These are phyloP conservation scores for Amanita pseudoporphyria DNA, from an alignment of 768 basidiomycete genomes.

Conservation along the genomic window DNA sequence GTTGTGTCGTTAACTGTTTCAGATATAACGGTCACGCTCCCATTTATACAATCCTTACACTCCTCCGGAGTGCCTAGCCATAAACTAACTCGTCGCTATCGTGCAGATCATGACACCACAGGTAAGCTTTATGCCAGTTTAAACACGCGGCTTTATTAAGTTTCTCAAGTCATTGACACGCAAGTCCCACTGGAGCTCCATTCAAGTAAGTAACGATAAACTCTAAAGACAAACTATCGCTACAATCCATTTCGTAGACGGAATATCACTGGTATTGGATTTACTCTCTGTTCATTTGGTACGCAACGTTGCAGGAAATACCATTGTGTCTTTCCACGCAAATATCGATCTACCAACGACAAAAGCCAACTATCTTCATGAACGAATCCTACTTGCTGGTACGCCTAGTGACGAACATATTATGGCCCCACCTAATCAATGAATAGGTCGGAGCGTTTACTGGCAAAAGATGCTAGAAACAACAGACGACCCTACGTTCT, in stretches of 20 bases:
- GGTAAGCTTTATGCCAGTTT: neutral
- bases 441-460: constrained; percentile 32
- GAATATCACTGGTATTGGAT: constrained; percentile 31
- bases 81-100: no score
- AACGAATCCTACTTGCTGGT: constrained; percentile 39
- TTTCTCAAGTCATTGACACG: constrained; percentile 24
- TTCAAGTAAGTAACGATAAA: neutral
- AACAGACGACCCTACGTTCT: constrained; percentile 44
- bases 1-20: neutral
- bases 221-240: neutral
- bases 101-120: neutral
- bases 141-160: neutral
- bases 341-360: constrained; percentile 27
- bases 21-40: constrained; percentile 53
- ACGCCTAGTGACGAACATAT: neutral
- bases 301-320: constrained; percentile 33
- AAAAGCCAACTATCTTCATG: constrained; percentile 31
- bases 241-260: constrained; percentile 10
- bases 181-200: constrained; percentile 24
- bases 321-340: constrained; percentile 42
- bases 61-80: no score
- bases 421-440: neutral
- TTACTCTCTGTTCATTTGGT: constrained; percentile 40
- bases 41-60: constrained; percentile 44
- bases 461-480: constrained; percentile 33